Evolutionary conservation across 805 yeast genomes (phyloP).

Genomic region (Suhomyces pyralidae): DNA sequence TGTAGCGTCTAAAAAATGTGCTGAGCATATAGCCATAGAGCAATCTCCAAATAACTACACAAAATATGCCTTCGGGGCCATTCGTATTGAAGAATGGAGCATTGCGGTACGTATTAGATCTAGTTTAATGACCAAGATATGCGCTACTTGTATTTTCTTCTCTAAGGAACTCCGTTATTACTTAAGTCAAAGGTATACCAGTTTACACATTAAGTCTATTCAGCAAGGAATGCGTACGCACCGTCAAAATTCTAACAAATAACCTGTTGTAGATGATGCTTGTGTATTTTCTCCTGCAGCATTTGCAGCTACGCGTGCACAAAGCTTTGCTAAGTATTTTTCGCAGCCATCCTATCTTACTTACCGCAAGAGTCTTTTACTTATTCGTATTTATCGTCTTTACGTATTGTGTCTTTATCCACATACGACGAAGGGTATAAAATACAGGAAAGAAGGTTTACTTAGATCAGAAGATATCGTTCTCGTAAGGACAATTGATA

Average conservation of each 20-base stretch:
- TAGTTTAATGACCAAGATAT: background rate
- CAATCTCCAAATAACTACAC: background rate
- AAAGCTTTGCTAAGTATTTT: too few relatives aligned
- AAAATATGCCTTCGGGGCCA: background rate
- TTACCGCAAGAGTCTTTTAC: too few relatives aligned
- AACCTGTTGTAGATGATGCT: background rate
- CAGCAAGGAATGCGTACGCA: too few relatives aligned
- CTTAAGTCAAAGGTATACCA: too few relatives aligned
- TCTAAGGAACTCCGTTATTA: too few relatives aligned
- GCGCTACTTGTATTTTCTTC: too few relatives aligned
- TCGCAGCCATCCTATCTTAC: too few relatives aligned
- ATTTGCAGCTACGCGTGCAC: background rate
- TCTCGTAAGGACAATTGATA: slow-evolving; percentile 82
- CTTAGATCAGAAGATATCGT: slow-evolving; percentile 44
- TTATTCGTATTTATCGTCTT: background rate
- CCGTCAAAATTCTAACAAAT: too few relatives aligned
- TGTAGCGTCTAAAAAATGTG: background rate
- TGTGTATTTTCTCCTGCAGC: background rate
- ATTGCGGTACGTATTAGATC: background rate
- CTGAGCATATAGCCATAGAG: background rate
- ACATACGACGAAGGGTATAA: background rate
- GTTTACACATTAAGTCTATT: too few relatives aligned
- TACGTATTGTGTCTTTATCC: background rate
- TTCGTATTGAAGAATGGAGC: too few relatives aligned
- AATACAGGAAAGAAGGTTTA: background rate